Conservation (phyloP, 177 flowering plant species). For the Vitis hybrid region DNA sequence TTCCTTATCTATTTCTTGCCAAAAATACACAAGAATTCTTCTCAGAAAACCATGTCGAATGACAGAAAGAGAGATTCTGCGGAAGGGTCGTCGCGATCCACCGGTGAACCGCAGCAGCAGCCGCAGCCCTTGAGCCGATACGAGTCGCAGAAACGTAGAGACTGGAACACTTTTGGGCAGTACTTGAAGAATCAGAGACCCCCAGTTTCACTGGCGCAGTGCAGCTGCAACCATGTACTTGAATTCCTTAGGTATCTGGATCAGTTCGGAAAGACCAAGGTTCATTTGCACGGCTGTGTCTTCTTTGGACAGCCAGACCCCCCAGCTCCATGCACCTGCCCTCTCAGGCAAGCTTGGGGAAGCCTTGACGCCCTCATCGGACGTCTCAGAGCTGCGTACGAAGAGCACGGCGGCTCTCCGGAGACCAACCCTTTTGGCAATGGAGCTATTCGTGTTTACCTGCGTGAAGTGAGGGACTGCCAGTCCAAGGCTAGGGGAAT, state of each 20-base stretch:
- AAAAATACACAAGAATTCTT: slow-evolving; percentile 15
- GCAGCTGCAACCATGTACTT: slow-evolving; percentile 36
- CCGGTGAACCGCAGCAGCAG: neutral
- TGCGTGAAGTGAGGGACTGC: slow-evolving; percentile 38
- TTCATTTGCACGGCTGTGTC: slow-evolving; percentile 34
- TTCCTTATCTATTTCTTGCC: slow-evolving; percentile 12
- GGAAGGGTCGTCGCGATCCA: slow-evolving; percentile 19
- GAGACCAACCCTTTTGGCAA: slow-evolving; percentile 38
- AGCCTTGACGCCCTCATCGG: slow-evolving; percentile 42
- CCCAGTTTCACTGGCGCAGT: slow-evolving; percentile 32
- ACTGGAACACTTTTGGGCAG: slow-evolving; percentile 44
- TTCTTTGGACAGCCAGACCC: slow-evolving; percentile 44
- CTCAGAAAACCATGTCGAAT: slow-evolving; percentile 15
- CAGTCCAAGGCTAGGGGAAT: slow-evolving; percentile 41
- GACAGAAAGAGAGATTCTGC: slow-evolving; percentile 11
- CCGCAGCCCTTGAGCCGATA: slow-evolving; percentile 34
- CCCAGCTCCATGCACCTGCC: slow-evolving; percentile 36
- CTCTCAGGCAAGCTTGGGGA: slow-evolving; percentile 41
- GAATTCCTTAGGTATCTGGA: slow-evolving; percentile 37
- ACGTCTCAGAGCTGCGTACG: slow-evolving; percentile 39
- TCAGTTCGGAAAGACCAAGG: slow-evolving; percentile 43
- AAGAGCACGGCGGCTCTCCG: slow-evolving; percentile 36
- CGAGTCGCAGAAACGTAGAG: slow-evolving; percentile 40
- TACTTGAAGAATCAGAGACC: slow-evolving; percentile 35
- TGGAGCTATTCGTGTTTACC: slow-evolving; percentile 34